Conservation (phyloP, 768 basidiomycete genomes). For the Clitopilus passeckerianus region DNA sequence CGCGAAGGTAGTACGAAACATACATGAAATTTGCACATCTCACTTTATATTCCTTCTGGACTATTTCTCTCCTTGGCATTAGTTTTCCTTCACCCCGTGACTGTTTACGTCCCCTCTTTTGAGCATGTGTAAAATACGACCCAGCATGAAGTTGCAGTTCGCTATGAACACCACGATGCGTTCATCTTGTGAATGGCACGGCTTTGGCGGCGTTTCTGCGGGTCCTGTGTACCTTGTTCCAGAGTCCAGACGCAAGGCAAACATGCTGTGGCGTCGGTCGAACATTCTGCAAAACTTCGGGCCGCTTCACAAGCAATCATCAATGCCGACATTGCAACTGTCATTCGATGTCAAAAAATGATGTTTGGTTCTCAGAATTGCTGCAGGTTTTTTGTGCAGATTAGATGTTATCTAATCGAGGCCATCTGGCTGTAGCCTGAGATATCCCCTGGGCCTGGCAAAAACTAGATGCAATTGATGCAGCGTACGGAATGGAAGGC, state of each 20-base stretch:
- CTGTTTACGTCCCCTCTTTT: not conserved
- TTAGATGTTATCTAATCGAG: not conserved
- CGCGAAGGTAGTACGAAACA: not conserved
- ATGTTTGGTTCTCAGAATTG: too few species aligned
- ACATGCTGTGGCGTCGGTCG: not conserved
- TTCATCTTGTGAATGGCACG: not conserved
- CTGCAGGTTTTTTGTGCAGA: too few species aligned
- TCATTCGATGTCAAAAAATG: too few species aligned
- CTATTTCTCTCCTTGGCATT: constrained; percentile 1
- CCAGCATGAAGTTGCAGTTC: not conserved
- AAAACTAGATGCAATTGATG: not conserved
- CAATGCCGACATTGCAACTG: too few species aligned
- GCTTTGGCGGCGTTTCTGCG: not conserved
- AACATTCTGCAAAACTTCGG: too few species aligned
- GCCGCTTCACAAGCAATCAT: too few species aligned
- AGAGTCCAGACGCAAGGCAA: not conserved
- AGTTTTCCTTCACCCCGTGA: not conserved
- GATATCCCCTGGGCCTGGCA: not conserved
- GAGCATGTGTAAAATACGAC: constrained; percentile 1
- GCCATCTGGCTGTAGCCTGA: not conserved
- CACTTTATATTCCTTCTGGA: not conserved
- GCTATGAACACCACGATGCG: not conserved
- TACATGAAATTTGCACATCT: not conserved
- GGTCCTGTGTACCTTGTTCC: not conserved
- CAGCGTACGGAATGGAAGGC: not conserved